Percentiles rank a stretch among this genome's conserved stretches.
Conservation (phyloP, 2,329 filamentous ascomycete species). For the Neoarthrinium moseri region DNA sequence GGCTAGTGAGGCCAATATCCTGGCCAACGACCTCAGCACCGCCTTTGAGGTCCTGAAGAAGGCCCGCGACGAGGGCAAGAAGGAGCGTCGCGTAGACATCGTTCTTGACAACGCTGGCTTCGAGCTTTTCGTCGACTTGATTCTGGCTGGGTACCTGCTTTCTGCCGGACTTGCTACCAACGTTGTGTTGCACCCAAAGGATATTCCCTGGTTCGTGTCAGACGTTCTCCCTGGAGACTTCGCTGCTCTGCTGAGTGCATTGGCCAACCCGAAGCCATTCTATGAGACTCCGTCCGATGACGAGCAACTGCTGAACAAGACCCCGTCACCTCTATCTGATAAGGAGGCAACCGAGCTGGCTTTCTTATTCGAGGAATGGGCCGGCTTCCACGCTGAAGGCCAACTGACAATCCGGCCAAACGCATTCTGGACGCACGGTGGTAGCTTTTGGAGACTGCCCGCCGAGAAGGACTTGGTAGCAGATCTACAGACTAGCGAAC, state of each 20-base stretch:
- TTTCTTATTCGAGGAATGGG: constrained; percentile 84
- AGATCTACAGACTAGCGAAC: constrained; percentile 78
- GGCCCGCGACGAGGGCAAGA: constrained; percentile 61
- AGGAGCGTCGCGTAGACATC: constrained; percentile 81
- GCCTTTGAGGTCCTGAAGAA: constrained; percentile 69
- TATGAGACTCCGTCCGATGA: constrained; percentile 76
- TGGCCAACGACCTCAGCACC: constrained; percentile 77
- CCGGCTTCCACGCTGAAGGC: constrained; percentile 75
- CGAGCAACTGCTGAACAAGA: constrained; percentile 53
- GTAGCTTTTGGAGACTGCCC: constrained; percentile 87
- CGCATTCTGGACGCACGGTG: constrained; percentile 84
- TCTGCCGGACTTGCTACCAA: constrained; percentile 81
- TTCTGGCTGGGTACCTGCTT: constrained; percentile 87
- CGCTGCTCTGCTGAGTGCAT: constrained; percentile 71
- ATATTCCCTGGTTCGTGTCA: constrained; percentile 97
- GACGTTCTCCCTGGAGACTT: constrained; percentile 91
- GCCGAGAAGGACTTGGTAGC: constrained; percentile 65
- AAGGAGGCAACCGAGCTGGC: constrained; percentile 65
- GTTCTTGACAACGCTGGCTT: constrained; percentile 97
- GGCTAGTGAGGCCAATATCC: constrained; percentile 83
- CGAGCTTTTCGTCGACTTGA: constrained; percentile 92
- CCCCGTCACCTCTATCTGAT: constrained; percentile 61
- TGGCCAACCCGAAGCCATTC: constrained; percentile 76
- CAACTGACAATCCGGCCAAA: constrained; percentile 82
- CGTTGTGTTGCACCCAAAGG: constrained; percentile 88